These are phyloP conservation scores for Diaporthe ilicicola DNA, from an alignment of 2,329 filamentous ascomycete genomes.

Conservation along the genomic window DNA sequence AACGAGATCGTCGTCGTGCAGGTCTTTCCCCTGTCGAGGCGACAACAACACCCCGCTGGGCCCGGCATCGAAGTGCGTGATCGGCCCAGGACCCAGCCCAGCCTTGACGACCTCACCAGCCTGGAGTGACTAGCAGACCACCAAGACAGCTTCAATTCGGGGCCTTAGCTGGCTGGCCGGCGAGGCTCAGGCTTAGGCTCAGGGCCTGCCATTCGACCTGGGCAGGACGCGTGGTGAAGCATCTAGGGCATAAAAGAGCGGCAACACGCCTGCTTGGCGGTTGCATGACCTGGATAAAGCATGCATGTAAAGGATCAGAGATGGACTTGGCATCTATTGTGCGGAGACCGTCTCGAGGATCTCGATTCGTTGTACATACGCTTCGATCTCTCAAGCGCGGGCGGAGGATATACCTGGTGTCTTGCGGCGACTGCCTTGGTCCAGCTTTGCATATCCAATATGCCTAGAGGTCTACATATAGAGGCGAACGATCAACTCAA, in stretches of 20 bases:
- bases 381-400: not conserved
- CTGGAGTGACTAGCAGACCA: constrained; percentile 63
- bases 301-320: constrained; percentile 10
- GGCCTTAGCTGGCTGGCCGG: not conserved
- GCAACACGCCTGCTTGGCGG: not conserved
- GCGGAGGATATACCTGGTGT: constrained; percentile 9
- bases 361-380: constrained; percentile 21
- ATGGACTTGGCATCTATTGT: not conserved
- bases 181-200: not conserved
- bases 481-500: constrained; percentile 8
- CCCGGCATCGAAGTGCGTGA: constrained; percentile 85
- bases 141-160: constrained; percentile 8
- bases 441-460: constrained; percentile 12
- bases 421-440: constrained; percentile 1
- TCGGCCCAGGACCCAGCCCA: constrained; percentile 64
- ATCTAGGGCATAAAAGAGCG: not conserved
- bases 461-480: constrained; percentile 5
- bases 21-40: constrained; percentile 67
- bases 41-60: constrained; percentile 73
- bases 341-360: not conserved
- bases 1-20: constrained; percentile 38
- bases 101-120: constrained; percentile 72
- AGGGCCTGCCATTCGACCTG: not conserved
- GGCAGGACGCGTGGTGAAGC: not conserved
- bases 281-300: not conserved